Conservation (phyloP, 2,329 filamentous ascomycete genomes). For the Trichophyton verrucosum region DNA sequence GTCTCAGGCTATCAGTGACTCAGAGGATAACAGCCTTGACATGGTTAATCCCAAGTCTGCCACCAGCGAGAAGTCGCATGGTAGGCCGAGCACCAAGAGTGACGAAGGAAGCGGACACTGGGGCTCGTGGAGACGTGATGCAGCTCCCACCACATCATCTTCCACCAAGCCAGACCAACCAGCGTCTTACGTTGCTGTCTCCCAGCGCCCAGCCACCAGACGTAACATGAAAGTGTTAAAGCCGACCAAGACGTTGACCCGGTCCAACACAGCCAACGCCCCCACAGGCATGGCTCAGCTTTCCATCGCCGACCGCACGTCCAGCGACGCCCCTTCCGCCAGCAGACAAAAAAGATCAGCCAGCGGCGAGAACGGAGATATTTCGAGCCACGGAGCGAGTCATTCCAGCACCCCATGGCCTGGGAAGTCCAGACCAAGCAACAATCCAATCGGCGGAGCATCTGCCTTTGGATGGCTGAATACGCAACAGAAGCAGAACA, state of each 20-base stretch:
- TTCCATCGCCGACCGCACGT: neutral
- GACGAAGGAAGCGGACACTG: conserved; percentile 46
- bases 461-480: conserved; percentile 15
- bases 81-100: conserved; percentile 15
- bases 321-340: neutral
- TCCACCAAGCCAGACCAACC: conserved; percentile 17
- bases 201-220: conserved; percentile 53
- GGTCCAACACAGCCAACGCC: conserved; percentile 8
- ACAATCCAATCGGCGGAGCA: conserved; percentile 52
- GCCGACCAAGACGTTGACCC: conserved; percentile 50
- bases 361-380: neutral
- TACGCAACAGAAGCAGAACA: neutral
- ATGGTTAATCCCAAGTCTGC: conserved; percentile 17
- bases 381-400: neutral
- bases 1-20: conserved; percentile 11
- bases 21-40: conserved; percentile 11
- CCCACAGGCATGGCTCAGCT: neutral
- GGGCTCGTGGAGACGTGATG: conserved; percentile 55
- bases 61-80: conserved; percentile 19
- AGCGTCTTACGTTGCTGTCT: conserved; percentile 39
- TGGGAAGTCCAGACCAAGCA: conserved; percentile 48
- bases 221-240: conserved; percentile 82
- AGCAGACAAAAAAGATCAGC: neutral
- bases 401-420: conserved; percentile 16
- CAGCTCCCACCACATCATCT: conserved; percentile 8